These are phyloP conservation scores for Scutellaria baicalensis DNA, from an alignment of 257 asterid species.

Conservation along the genomic window DNA sequence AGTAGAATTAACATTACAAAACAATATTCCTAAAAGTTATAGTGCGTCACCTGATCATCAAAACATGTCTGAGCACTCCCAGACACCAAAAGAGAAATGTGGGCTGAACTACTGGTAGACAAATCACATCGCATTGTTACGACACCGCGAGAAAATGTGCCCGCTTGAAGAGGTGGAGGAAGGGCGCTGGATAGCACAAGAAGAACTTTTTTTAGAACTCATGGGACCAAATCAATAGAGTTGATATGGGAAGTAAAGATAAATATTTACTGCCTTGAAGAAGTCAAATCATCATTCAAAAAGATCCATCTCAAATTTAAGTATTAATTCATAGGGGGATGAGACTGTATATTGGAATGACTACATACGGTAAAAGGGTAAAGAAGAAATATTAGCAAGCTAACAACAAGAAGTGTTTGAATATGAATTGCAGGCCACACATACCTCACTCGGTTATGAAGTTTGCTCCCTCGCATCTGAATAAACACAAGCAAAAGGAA, in stretches of 20 bases:
- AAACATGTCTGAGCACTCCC: slow-evolving; percentile 98
- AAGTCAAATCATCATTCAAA: neutral
- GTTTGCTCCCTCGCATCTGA: slow-evolving; percentile 95
- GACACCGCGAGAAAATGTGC: slow-evolving; percentile 90
- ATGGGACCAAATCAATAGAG: neutral
- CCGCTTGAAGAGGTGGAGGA: slow-evolving; percentile 99
- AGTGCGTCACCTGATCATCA: slow-evolving; percentile 76
- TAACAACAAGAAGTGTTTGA: neutral
- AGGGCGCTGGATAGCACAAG: slow-evolving; percentile 56
- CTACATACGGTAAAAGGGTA: neutral
- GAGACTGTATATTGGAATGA: neutral
- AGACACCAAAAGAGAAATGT: slow-evolving; percentile 88
- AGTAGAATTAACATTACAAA: neutral
- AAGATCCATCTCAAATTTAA: neutral
- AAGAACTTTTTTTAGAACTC: neutral
- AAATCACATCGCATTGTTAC: slow-evolving; percentile 97
- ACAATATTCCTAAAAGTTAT: neutral
- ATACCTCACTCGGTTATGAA: slow-evolving; percentile 93
- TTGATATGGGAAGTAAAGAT: too few species aligned
- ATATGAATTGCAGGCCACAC: slow-evolving; percentile 6
- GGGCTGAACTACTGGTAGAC: slow-evolving; percentile 88
- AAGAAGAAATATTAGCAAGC: slow-evolving; percentile 6
- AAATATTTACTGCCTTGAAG: too few species aligned
- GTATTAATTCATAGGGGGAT: neutral
- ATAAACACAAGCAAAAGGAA: slow-evolving; percentile 15